These are phyloP conservation scores for Blepharisma stoltei DNA, from an alignment of 73 alveolate species.

Conservation along the genomic window DNA sequence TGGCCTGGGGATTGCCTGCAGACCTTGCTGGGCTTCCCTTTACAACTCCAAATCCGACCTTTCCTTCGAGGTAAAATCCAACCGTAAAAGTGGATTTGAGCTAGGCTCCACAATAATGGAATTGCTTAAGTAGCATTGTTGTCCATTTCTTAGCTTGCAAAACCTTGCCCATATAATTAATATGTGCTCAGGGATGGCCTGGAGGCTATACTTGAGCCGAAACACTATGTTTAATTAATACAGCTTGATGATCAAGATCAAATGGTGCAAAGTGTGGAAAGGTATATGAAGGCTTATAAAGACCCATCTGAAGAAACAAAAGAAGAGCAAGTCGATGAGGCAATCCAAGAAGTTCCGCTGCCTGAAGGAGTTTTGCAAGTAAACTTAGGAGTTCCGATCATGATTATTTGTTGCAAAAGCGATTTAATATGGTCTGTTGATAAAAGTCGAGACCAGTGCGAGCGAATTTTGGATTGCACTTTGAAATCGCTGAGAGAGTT, in stretches of 20 bases:
- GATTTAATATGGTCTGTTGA: slow-evolving; percentile 65
- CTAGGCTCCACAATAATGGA: too few species aligned
- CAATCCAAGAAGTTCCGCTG: slow-evolving; percentile 53
- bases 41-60: too few species aligned
- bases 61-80: too few species aligned
- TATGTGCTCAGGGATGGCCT: too few species aligned
- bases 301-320: slow-evolving; percentile 55
- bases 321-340: slow-evolving; percentile 43
- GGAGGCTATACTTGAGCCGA: too few species aligned
- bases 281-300: slow-evolving; percentile 56
- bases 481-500: slow-evolving; percentile 62
- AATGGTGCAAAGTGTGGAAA: slow-evolving; percentile 63
- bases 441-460: slow-evolving; percentile 47
- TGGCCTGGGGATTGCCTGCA: too few species aligned
- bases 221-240: too few species aligned
- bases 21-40: too few species aligned
- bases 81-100: too few species aligned
- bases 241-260: slow-evolving; percentile 52
- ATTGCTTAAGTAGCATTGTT: too few species aligned
- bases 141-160: too few species aligned
- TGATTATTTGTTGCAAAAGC: slow-evolving; percentile 63
- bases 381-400: slow-evolving; percentile 77
- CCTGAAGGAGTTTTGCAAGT: slow-evolving; percentile 79
- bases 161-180: too few species aligned
- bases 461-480: slow-evolving; percentile 67